phyloP scores from a whole-genome alignment of 2,329 filamentous ascomycete genomes.

The Pseudodiploospora longispora region DNA sequence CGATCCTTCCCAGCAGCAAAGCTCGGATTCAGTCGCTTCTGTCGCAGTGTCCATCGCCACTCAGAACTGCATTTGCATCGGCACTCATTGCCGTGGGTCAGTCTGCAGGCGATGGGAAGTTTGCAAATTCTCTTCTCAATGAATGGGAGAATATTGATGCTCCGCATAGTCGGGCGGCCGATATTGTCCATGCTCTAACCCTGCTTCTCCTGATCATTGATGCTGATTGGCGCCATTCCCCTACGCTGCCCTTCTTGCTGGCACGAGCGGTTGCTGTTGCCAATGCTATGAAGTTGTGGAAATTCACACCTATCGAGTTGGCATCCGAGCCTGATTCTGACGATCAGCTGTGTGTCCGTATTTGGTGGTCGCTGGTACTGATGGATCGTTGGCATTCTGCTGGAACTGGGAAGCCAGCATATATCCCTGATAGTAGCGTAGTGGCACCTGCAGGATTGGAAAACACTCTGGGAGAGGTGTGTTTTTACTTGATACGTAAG shows the following conservation, averaged over 20 bases:
- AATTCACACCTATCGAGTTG: constrained; percentile 31
- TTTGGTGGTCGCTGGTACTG: constrained; percentile 66
- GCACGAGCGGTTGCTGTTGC: constrained; percentile 58
- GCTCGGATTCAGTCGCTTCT: constrained; percentile 48
- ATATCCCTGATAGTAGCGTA: constrained; percentile 55
- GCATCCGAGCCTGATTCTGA: constrained; percentile 51
- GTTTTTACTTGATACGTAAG: constrained; percentile 59
- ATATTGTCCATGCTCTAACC: constrained; percentile 57
- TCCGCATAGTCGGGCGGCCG: constrained; percentile 29
- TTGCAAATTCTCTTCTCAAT: constrained; percentile 38
- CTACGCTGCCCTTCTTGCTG: constrained; percentile 44
- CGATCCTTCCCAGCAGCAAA: constrained; percentile 53
- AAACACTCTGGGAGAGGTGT: constrained; percentile 51
- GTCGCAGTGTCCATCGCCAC: constrained; percentile 42
- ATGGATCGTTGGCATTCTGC: constrained; percentile 67
- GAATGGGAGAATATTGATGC: constrained; percentile 42
- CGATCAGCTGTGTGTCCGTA: constrained; percentile 52
- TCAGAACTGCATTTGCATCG: constrained; percentile 57
- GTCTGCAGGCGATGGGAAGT: constrained; percentile 32
- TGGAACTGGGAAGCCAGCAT: constrained; percentile 53
- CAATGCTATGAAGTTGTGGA: constrained; percentile 54
- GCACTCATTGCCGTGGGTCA: constrained; percentile 50
- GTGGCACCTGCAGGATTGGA: constrained; percentile 53
- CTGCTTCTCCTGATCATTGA: constrained; percentile 59
- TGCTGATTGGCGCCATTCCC: constrained; percentile 46